Evolutionary conservation across 2,329 filamentous ascomycete genomes (phyloP).

Genomic region (Diplodia corticola): DNA sequence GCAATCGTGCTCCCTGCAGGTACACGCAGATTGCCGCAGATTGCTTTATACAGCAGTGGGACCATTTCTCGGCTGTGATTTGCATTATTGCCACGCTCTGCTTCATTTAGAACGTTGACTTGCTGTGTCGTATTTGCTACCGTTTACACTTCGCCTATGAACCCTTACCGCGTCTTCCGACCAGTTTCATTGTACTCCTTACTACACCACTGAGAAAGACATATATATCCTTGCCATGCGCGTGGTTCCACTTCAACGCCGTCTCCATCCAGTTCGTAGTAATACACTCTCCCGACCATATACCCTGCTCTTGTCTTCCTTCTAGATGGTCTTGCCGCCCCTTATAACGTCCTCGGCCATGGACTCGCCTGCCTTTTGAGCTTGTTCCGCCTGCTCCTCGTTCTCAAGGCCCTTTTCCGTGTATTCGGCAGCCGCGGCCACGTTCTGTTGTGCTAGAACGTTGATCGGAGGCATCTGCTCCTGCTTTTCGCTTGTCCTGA

Average conservation of each 20-base stretch:
- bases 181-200: neutral
- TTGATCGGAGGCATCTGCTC: neutral
- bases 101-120: no score
- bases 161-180: neutral
- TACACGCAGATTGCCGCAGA: no score
- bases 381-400: slow-evolving; percentile 1
- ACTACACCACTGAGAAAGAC: neutral
- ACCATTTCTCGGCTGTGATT: no score
- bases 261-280: neutral
- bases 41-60: no score
- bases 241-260: neutral
- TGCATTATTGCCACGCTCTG: no score
- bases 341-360: neutral
- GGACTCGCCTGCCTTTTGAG: neutral
- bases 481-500: neutral
- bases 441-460: neutral
- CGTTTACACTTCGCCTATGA: no score
- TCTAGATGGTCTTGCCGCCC: slow-evolving; percentile 6
- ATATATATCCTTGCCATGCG: neutral
- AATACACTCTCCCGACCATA: neutral
- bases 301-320: no score
- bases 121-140: no score
- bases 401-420: slow-evolving; percentile 1
- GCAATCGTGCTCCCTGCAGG: no score
- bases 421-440: neutral